Base-by-base conservation (phyloP, 78 protist genomes). In the Diacronema lutheri region DNA sequence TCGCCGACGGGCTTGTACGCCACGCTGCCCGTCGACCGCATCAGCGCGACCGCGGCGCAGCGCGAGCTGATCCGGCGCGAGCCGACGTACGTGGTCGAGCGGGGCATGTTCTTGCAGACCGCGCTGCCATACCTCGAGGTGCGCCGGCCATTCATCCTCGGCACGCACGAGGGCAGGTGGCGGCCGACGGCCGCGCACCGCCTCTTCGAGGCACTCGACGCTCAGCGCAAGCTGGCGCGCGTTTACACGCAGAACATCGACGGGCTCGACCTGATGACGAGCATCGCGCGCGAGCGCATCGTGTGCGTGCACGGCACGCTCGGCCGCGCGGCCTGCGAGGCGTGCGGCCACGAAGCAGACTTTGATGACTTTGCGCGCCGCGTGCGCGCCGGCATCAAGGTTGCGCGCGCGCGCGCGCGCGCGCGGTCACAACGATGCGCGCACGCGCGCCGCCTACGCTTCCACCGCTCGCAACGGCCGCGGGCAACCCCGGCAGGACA, bases 231-330 rank as follows among this genome's bases (percentile, higher is more conserved):
- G 40, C 72, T 65, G 25, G 1, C 41, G 26, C 35, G 72, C 31
- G 31, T 65, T 19, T 65, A 33, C 72, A 65, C 72, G 29, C 72
- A 65, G 41, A 65, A 65, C 40, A 65, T 65, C n/a, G 72, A 65
- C 23, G 72, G 72, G 16, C 72, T 65, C 23, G 72, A 65, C 72
- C 33, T 14, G 7, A 40, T 33, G 41, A n/a, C 41, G 25, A 1
- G 41, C 41, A 1, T 65, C 4, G 41, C 72, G 14, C 12, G 19
- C 37, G 41, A 65, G 37, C 38, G 16, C 16, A 65, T 65, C 41
- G 41, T 33, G 26, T 21, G 41, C 25, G 72, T 65, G 21, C 72
- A 65, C 40, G 72, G 72, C 26, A 33, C 72, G 13, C n/a, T 65
- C 23, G 41, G 72, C 25, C 0, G 5, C 10, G 72, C 33, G 26